These are phyloP conservation scores for Saururus chinensis DNA, from an alignment of 164 flowering plant species.

Conservation along the genomic window DNA sequence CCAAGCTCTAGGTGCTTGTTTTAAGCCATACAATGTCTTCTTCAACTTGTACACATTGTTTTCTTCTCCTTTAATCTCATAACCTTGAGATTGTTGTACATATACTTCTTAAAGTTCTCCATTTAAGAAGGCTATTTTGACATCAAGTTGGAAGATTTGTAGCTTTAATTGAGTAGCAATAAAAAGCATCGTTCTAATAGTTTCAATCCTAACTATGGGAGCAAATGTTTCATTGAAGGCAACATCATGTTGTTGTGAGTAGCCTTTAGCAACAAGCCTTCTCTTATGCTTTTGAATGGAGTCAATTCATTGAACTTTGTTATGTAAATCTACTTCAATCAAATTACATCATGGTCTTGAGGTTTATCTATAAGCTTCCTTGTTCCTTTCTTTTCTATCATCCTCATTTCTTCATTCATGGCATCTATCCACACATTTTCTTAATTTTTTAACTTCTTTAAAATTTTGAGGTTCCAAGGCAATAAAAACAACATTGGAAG, in stretches of 20 bases:
- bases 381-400: neutral
- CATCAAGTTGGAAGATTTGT: neutral
- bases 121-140: neutral
- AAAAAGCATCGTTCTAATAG: neutral
- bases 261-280: neutral
- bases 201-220: neutral
- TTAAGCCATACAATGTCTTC: no score
- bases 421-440: neutral
- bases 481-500: neutral
- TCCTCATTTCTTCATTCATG: neutral
- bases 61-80: neutral
- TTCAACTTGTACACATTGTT: no score
- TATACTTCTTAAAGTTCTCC: neutral
- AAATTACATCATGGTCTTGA: neutral
- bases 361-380: neutral
- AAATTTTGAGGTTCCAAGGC: neutral
- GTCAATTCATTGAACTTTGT: neutral
- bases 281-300: neutral
- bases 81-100: neutral
- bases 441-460: neutral
- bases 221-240: constrained; percentile 2
- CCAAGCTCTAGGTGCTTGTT: no score
- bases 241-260: neutral
- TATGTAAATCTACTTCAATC: neutral
- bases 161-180: neutral